phyloP scores from a whole-genome alignment of 2,329 filamentous ascomycete genomes.

The Phialemonium atrogriseum region DNA sequence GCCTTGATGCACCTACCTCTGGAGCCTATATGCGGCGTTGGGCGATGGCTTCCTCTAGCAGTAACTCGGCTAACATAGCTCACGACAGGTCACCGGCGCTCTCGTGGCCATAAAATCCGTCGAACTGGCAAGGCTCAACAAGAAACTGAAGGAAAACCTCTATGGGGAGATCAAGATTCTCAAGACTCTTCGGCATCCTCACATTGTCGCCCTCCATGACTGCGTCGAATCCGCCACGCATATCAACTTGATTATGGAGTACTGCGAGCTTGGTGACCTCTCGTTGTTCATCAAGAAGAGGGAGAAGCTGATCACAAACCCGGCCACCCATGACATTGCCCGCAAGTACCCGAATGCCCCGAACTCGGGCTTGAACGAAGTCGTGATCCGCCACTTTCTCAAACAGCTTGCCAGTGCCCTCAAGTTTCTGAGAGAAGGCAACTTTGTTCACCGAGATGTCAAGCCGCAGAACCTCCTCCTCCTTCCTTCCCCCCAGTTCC shows the following conservation, averaged over 20 bases:
- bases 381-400: constrained; percentile 91
- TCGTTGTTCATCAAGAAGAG: constrained; percentile 95
- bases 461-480: constrained; percentile 95
- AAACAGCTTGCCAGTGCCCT: constrained; percentile 92
- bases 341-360: constrained; percentile 81
- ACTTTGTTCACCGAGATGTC: constrained; percentile 92
- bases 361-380: constrained; percentile 85
- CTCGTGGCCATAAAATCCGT: constrained; percentile 96
- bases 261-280: constrained; percentile 89
- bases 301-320: constrained; percentile 68
- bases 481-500: constrained; percentile 70
- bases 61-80: too few species aligned
- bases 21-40: too few species aligned
- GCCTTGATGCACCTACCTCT: too few species aligned
- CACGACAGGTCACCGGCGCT: constrained; percentile 65
- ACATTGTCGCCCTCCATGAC: constrained; percentile 93
- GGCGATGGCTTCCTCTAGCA: too few species aligned
- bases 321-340: constrained; percentile 82
- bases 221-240: constrained; percentile 80
- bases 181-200: constrained; percentile 86
- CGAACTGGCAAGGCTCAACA: constrained; percentile 81
- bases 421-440: constrained; percentile 74
- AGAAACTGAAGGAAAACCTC: constrained; percentile 93
- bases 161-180: constrained; percentile 94
- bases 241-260: constrained; percentile 98